Percentiles rank a stretch among this genome's conserved stretches.
Conservation (phyloP, 176 grass and related monocot genomes). For the Alloteropsis semialata region DNA sequence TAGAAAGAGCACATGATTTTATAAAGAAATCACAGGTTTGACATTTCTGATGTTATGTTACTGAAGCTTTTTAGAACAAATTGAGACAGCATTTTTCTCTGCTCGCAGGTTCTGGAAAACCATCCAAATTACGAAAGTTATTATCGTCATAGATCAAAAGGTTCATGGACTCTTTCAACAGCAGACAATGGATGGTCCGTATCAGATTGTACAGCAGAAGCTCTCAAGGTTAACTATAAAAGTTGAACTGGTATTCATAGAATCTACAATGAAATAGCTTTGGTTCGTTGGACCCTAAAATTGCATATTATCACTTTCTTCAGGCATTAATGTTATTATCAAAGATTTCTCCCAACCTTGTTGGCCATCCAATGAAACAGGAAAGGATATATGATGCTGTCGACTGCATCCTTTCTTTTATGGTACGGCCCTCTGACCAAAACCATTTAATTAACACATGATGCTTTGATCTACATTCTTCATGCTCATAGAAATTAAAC, state of each 20-base stretch:
- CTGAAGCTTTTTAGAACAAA: not conserved
- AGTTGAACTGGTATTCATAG: not conserved
- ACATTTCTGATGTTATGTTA: not conserved
- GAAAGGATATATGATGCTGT: constrained; percentile 33
- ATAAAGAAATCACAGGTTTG: not conserved
- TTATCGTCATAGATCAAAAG: not conserved
- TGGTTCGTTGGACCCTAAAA: not conserved
- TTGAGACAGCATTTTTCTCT: not conserved
- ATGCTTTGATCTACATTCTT: not conserved
- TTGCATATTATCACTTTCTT: not conserved
- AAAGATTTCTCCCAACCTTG: constrained; percentile 24
- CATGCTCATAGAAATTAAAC: not conserved
- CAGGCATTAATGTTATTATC: constrained; percentile 32
- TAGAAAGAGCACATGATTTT: not conserved
- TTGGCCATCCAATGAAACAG: not conserved
- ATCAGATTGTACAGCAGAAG: constrained; percentile 4
- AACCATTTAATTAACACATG: not conserved
- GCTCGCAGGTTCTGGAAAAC: not conserved
- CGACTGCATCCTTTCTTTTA: constrained; percentile 30
- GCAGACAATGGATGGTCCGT: not conserved
- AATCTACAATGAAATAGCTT: not conserved
- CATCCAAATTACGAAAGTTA: not conserved
- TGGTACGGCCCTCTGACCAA: constrained; percentile 1
- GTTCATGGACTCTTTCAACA: constrained; percentile 6
- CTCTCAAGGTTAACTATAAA: not conserved